Conservation (phyloP, 2,329 filamentous ascomycete species). For the Gnomoniopsis sp. region DNA sequence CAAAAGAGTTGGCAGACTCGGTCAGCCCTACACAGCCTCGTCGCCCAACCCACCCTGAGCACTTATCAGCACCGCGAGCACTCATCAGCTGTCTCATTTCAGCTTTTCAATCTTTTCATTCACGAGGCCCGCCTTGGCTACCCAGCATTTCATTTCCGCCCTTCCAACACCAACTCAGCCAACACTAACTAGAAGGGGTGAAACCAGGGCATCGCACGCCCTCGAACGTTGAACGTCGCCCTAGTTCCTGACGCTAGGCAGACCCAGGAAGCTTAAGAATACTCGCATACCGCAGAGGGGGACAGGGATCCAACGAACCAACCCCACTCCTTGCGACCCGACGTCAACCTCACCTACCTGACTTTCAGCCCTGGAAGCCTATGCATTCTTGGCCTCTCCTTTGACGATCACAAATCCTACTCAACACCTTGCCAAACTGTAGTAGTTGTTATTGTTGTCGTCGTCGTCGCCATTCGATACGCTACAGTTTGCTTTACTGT, state of each 20-base stretch:
- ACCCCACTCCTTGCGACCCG: constrained; percentile 1
- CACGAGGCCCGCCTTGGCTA: neutral
- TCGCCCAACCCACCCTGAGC: neutral
- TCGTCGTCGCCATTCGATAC: neutral
- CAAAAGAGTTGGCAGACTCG: neutral
- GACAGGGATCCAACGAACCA: neutral
- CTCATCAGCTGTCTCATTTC: neutral
- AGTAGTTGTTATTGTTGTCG: too few relatives aligned
- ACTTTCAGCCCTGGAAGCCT: constrained; percentile 6
- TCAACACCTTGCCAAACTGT: neutral
- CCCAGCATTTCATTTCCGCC: neutral
- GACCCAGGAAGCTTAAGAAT: neutral
- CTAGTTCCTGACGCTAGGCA: neutral
- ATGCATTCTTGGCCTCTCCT: constrained; percentile 3
- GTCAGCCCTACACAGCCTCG: constrained; percentile 8
- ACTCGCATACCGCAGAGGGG: neutral
- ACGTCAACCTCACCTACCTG: neutral
- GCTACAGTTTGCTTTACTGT: neutral
- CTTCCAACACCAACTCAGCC: too few relatives aligned
- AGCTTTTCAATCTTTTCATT: neutral
- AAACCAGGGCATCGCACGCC: neutral
- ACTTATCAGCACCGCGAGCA: too few relatives aligned
- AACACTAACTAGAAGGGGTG: neutral
- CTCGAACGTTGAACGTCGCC: neutral
- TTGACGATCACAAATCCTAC: neutral